phyloP scores from a whole-genome alignment of 257 asterid species.

The Echium plantagineum region DNA sequence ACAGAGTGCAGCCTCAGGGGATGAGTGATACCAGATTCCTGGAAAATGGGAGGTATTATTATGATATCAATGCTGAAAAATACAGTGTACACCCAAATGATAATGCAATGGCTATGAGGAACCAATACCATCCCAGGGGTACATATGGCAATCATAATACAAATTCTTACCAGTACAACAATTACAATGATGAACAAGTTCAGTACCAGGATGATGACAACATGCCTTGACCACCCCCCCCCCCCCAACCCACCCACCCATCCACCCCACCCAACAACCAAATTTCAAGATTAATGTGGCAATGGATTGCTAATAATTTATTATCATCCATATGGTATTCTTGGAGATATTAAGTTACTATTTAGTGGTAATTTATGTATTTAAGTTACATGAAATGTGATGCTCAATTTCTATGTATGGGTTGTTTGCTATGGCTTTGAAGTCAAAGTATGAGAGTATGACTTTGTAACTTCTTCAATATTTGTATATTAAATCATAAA shows the following conservation, averaged over 20 bases:
- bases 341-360: too few species aligned
- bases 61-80: constrained; percentile 30
- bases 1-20: constrained; percentile 45
- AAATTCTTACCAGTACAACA: constrained; percentile 17
- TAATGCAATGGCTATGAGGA: constrained; percentile 16
- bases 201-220: constrained; percentile 12
- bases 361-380: too few species aligned
- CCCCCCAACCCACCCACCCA: too few species aligned
- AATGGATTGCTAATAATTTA: too few species aligned
- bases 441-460: background rate
- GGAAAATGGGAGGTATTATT: constrained; percentile 54
- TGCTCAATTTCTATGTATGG: background rate
- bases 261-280: background rate
- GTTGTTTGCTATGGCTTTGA: background rate
- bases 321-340: too few species aligned
- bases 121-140: constrained; percentile 19
- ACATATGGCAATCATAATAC: constrained; percentile 12
- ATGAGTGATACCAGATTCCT: constrained; percentile 77
- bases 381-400: background rate
- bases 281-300: background rate
- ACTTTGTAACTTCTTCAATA: too few species aligned
- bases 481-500: too few species aligned
- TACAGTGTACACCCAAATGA: constrained; percentile 36
- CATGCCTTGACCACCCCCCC: background rate
- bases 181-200: constrained; percentile 5